Conservation (phyloP, 306 rosid species). For the Medicago lupulina region DNA sequence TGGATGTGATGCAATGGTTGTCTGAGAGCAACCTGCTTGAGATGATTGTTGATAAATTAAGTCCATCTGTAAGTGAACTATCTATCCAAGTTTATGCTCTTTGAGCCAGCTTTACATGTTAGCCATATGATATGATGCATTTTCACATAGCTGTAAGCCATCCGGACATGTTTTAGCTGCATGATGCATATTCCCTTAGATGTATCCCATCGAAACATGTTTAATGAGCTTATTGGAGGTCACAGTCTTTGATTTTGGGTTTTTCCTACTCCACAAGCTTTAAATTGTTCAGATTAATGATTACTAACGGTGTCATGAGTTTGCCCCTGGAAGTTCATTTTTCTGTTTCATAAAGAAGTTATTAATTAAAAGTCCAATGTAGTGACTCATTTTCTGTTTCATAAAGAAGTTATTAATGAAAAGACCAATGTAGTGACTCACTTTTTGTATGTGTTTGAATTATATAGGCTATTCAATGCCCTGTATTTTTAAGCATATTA, state of each 20-base stretch:
- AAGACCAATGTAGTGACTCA: constrained; percentile 15
- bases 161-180: not conserved
- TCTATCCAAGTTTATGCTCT: constrained; percentile 35
- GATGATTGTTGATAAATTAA: constrained; percentile 93
- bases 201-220: constrained; percentile 1
- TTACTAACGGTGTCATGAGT: constrained; percentile 16
- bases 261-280: constrained; percentile 9
- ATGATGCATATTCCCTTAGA: constrained; percentile 13
- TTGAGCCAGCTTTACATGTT: constrained; percentile 24
- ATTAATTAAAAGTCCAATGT: constrained; percentile 23
- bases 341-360: not conserved
- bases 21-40: constrained; percentile 94
- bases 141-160: constrained; percentile 18
- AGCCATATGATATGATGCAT: not conserved
- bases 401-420: constrained; percentile 6
- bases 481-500: constrained; percentile 19
- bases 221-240: constrained; percentile 29
- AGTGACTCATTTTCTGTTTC: constrained; percentile 14
- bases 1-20: constrained; percentile 97
- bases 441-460: constrained; percentile 21
- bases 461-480: constrained; percentile 13
- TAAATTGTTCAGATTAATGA: constrained; percentile 16
- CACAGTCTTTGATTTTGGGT: not conserved
- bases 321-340: constrained; percentile 5
- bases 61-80: constrained; percentile 78